A percentile compares a stretch with the other conserved stretches of the same genome.
These are phyloP conservation scores for Citrus medica DNA, from an alignment of 345 rosid species.

Conservation along the genomic window DNA sequence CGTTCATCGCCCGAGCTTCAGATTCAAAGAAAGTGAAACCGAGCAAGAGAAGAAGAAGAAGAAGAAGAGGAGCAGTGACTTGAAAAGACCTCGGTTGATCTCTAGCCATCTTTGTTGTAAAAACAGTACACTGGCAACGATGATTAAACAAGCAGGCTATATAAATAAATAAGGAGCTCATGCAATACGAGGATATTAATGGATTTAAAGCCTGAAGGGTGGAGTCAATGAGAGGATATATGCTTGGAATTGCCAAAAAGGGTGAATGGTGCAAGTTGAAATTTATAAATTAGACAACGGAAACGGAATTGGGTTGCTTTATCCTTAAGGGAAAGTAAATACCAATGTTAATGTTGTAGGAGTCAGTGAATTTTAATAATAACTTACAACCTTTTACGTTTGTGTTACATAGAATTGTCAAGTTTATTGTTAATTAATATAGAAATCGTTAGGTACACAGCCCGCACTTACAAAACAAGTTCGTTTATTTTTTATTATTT, in stretches of 20 bases:
- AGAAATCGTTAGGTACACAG: too few species aligned
- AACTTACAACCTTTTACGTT: too few species aligned
- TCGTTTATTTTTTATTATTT: too few species aligned
- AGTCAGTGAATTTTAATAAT: too few species aligned
- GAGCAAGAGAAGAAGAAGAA: neutral
- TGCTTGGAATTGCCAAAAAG: neutral
- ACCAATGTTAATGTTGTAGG: too few species aligned
- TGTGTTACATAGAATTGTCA: too few species aligned
- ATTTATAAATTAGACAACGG: neutral
- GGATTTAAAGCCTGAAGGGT: neutral
- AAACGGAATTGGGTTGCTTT: too few species aligned
- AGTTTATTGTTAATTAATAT: too few species aligned
- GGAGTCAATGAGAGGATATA: neutral
- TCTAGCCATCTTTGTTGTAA: neutral
- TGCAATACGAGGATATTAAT: neutral
- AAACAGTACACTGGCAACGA: neutral
- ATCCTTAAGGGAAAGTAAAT: too few species aligned
- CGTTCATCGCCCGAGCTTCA: neutral
- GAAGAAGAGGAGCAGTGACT: neutral
- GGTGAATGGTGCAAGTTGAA: neutral
- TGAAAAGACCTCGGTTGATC: neutral
- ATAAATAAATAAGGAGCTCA: too few species aligned
- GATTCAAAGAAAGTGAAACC: neutral
- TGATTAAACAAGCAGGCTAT: neutral
- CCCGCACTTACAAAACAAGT: too few species aligned